A percentile compares a stretch with the other conserved stretches of the same genome.
Conservation (phyloP, 2,329 filamentous ascomycete genomes). For the Camptophora hylomeconis region DNA sequence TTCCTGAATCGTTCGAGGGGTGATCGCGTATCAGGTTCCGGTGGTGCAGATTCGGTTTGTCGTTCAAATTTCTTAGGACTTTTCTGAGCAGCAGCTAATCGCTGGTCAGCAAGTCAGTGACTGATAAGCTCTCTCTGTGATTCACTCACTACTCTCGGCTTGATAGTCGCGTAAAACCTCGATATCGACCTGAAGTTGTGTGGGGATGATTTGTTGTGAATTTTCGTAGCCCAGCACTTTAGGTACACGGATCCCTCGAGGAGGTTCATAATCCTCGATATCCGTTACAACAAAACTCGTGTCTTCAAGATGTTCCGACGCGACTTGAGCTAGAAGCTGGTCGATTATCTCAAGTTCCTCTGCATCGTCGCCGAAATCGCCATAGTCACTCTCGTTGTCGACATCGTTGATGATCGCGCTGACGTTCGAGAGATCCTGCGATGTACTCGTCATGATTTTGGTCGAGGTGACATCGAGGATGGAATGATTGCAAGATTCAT, state of each 20-base stretch:
- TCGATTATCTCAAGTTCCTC: constrained; percentile 40
- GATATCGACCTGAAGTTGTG: constrained; percentile 11
- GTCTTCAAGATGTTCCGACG: constrained; percentile 19
- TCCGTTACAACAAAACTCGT: constrained; percentile 21
- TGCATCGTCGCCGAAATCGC: constrained; percentile 43
- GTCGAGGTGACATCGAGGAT: no score
- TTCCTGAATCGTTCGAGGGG: constrained; percentile 70
- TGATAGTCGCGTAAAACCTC: constrained; percentile 11
- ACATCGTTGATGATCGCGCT: no score
- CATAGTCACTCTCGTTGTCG: constrained; percentile 42
- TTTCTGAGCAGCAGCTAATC: constrained; percentile 13
- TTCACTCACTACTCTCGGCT: constrained; percentile 10
- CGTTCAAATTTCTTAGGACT: constrained; percentile 6
- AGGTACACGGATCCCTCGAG: constrained; percentile 25
- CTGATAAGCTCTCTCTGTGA: constrained; percentile 25
- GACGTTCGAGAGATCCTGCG: no score
- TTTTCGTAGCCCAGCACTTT: constrained; percentile 28
- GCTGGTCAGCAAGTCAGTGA: constrained; percentile 29
- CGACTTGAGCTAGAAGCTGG: constrained; percentile 36
- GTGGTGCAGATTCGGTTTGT: constrained; percentile 3
- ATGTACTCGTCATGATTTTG: no score
- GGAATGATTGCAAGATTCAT: no score
- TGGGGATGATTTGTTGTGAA: constrained; percentile 20
- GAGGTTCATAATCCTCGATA: constrained; percentile 32
- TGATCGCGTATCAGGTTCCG: constrained; percentile 34